Evolutionary conservation across 495 filamentous ascomycete species (phyloP), one percentile per base, ranked within the genome.

Genomic region (Hyaloscypha hepaticicola): DNA sequence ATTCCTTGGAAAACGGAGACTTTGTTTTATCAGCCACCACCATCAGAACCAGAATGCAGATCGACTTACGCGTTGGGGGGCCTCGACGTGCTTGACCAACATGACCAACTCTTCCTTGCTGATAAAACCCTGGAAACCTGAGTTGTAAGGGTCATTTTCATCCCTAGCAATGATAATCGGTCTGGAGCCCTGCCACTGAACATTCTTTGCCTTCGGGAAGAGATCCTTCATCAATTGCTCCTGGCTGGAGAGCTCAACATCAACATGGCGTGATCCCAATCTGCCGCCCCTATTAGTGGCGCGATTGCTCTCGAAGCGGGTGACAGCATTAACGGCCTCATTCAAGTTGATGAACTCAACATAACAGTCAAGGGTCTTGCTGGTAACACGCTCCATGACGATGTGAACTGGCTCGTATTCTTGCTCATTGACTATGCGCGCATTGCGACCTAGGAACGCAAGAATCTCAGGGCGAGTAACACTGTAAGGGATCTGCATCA

Each of bases 311-410:
- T 77, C 68, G 64, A 80, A 78, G 14, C 82, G 79, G 29, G 83
- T 77, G 5, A 86, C 77, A 0, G 83, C 77, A 11, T 75, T 75
- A 12, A 78, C 66, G 0, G 90, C 90, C 71, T 88, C 86, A 0
- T 75, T 64, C 0, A 76, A 61, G 6, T 77, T 82, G 31, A 76
- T 60, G 55, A 93, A 87, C 70, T 95, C 91, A 31, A 90, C 84
- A 66, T 79, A 95, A 63, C 83, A 88, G 58, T 93, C 89, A 74
- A 87, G 85, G 0, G 91, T 93, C 80, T 93, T 94, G 55, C 83
- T 83, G 1, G 88, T 90, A 0, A 84, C 78, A 8, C 89, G 87
- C 57, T 94, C 91, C 89, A 95, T 92, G 67, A 92, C 90, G 65
- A 95, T 91, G 68, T 95, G 91, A 11, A 93, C 76, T 0, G 88